These are phyloP conservation scores for Lathyrus aphaca DNA, from an alignment of 306 rosid genomes.

Conservation along the genomic window DNA sequence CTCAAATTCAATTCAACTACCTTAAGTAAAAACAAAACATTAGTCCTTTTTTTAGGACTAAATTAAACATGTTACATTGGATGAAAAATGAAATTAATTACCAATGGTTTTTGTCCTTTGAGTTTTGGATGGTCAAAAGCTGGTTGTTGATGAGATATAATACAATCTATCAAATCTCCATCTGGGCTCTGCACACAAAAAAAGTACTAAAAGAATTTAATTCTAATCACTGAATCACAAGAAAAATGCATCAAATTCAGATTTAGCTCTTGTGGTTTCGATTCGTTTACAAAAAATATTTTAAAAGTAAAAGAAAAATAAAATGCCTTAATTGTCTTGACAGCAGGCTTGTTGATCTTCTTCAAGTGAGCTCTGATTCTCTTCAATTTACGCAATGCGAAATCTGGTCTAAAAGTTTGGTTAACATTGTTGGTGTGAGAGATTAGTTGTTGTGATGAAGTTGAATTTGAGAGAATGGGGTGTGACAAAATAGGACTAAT, in stretches of 20 bases:
- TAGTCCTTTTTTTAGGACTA: conserved; percentile 25
- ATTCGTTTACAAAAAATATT: background rate
- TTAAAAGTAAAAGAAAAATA: conserved; percentile 10
- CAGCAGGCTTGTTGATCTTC: conserved; percentile 80
- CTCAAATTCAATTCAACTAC: conserved; percentile 37
- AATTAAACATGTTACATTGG: conserved; percentile 21
- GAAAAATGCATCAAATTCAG: background rate
- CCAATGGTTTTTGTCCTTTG: conserved; percentile 82
- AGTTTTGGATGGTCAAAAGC: conserved; percentile 90
- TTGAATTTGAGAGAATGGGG: conserved; percentile 45
- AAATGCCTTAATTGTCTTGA: conserved; percentile 86
- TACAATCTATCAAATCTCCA: conserved; percentile 95
- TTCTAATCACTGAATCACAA: conserved; percentile 38
- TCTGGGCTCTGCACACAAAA: conserved; percentile 79
- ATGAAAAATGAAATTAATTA: conserved; percentile 55
- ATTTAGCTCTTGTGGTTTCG: background rate
- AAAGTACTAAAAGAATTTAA: conserved; percentile 11
- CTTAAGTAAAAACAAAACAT: conserved; percentile 23
- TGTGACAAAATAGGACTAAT: conserved; percentile 56
- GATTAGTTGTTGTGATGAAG: conserved; percentile 29
- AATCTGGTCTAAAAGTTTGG: conserved; percentile 55
- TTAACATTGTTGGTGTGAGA: conserved; percentile 45
- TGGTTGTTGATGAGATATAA: conserved; percentile 80
- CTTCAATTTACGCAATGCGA: conserved; percentile 50
- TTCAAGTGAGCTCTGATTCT: conserved; percentile 54